Evolutionary conservation across 2,329 filamentous ascomycete species (phyloP), one percentile per base, ranked within the genome.

Genomic region (Pseudopithomyces chartarum): DNA sequence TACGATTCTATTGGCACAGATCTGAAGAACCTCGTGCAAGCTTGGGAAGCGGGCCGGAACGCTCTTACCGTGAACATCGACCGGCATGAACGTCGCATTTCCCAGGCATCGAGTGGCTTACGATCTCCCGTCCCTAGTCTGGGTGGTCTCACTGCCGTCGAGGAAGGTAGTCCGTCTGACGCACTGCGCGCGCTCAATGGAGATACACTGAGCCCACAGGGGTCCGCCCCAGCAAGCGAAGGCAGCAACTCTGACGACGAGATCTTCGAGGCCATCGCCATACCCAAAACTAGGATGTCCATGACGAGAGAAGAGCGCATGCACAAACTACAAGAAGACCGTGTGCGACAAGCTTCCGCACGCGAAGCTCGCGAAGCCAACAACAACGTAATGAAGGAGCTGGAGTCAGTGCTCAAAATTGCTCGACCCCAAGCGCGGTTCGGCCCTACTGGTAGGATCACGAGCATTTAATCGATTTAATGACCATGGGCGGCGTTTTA

Each of bases 1-100:
- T 99, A 98, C 75, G 95, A 99, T 55, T 94, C 92, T 4, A 96
- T 99, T 61, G 95, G 95, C 2, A 83, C 88, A 23, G 95, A 99
- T 69, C 82, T 99, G 43, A 89, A 89, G 72, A 78, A 76, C 43
- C 69, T 82, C 17, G 73, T 81, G 51, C 78, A 80, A 62, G 80
- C 80, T 2, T 82, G 80, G 80, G 80, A 82, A 59, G 64, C 74
- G 51, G 95, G 94, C 49, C 94, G 90, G 74, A 85, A 88, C n/a
- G 88, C 91, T 6, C 81, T 99, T 51, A 87, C 91, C 45, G 86
- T 87, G 53, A 93, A 90, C 63, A 90, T 97, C 68, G 89, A 95
- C 74, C 87, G 88, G 56, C 91, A 93, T 71, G 88, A 92, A 73
- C 88, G 75, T 12, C 76, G 79, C 34, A 80, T 82, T 38, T 86